Base-by-base conservation (phyloP, 371 early-diverging fungal species). In the Mortierella sp. region DNA sequence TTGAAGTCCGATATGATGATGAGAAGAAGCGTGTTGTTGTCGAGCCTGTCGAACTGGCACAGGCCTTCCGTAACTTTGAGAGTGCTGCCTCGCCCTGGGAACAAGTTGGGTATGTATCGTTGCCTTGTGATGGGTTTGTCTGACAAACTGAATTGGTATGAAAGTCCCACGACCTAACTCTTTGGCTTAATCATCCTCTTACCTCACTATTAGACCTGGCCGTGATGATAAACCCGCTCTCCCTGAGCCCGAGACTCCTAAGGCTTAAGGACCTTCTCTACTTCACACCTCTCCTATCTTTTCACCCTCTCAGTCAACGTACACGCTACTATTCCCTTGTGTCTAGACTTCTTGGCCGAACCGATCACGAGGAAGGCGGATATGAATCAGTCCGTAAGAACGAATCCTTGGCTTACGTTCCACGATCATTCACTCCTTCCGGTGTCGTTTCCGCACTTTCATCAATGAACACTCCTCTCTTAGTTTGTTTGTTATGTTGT, bases 1-100 rank as follows among this genome's bases (percentile, higher is more conserved):
- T 94, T 22, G 97, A 96, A 82, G 94, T 96, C 46, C 85, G 98
- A 61, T 97, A 95, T 73, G 98, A 97, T 78, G 98, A 98, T 64
- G 96, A 96, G 80, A 94, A 93, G 90, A 97, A 97, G 87, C 88
- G 98, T 52, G 95, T 98, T 37, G 94, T 98, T 34, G 86, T 93
- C 37, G 99, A 98, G 79, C 97, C 97, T 31, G 85, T 97, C 63
- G 97, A 98, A 80, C 83, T 98, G 74, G 89, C 98, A 21, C 99
- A 98, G 85, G 93, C 95, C n/a, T 95, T 96, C 87, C 89, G 99
- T 79, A 92, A 92, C 88, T 95, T 94, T 82, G 95, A 95, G 67
- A 86, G 86, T 17, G 91, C 93, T 67, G 82, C 89, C 57, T 91
- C 92, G 60, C 92, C 95, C 51, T 95, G 95, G 95, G 95, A 95